Base-by-base conservation (phyloP, 2,329 filamentous ascomycete species). In the Paecilomyces dactylethromorphus region DNA sequence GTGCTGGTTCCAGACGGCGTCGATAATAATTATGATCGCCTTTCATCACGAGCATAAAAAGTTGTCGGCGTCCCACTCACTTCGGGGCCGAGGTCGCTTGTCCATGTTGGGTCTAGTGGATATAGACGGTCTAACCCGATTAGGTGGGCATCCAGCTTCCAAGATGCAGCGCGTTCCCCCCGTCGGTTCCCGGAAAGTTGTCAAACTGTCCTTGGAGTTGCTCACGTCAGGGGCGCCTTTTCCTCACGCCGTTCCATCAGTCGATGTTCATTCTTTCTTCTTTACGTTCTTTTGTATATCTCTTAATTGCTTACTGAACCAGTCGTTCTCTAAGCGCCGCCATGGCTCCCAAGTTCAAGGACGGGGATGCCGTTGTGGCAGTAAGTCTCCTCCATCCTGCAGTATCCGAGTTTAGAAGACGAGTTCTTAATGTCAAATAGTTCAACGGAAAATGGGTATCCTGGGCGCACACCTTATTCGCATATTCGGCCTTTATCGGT, bases 361-460 rank as follows among this genome's bases (percentile, higher is more conserved):
- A 86, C 64, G 84, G 84, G 71, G 84, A 86, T 69, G 81, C 84
- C 60, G 80, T 87, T 66, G 81, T 84, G 59, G 76, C 83, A 63
- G 84, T 87, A 75, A 68, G 81, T 71, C 49, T 60, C 56, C 49
- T 60, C 50, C 39, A 45, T 18, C 39, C 39, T n/a, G 24, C 55
- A 45, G 15, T 35, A n/a, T 35, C 39, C 53, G 60, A 64, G 66
- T 31, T 15, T 57, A 24, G 18, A 39, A 53, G 56, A 64, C 58
- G 56, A 59, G 45, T 62, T 66, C 70, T 73, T 59, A 74, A 70
- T 67, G 56, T 68, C 32, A n/a, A 59, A 50, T 64, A 86, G 83
- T 74, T 99, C 71, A 92, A 88, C 72, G 94, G 91, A 65, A 89
- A 88, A 81, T 97, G 91, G 90, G 82, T 99, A 65, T 91, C 92